A percentile compares a stretch with the other conserved stretches of the same genome.
phyloP scores from a whole-genome alignment of 257 asterid species.

The Przewalskia tangutica region DNA sequence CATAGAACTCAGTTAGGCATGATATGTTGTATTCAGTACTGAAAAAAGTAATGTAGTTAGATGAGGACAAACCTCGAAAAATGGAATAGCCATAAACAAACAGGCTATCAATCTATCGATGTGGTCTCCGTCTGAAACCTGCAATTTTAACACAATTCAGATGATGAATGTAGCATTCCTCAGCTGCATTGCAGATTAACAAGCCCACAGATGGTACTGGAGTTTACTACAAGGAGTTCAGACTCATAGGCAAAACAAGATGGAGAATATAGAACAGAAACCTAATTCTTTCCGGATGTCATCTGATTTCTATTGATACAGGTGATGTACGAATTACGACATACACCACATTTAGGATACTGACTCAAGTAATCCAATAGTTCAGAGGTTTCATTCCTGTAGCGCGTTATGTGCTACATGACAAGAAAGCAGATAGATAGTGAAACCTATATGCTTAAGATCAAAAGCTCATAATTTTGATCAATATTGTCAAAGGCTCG shows the following conservation, averaged over 20 bases:
- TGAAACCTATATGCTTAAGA: not conserved
- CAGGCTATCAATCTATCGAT: conserved; percentile 73
- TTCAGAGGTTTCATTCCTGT: not conserved
- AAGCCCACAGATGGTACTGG: not conserved
- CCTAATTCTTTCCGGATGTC: not conserved
- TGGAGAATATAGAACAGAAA: not conserved
- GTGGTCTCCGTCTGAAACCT: conserved; percentile 91
- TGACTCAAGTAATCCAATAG: not conserved
- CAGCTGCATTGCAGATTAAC: not conserved
- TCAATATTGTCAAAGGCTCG: not conserved
- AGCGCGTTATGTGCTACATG: not conserved
- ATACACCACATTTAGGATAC: not conserved
- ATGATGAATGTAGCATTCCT: not conserved
- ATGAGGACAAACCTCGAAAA: conserved; percentile 55
- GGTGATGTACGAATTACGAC: not conserved
- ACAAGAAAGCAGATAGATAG: not conserved
- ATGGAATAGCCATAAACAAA: conserved; percentile 78
- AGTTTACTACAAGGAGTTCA: not conserved
- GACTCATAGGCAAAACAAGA: not conserved
- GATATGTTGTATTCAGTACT: not conserved
- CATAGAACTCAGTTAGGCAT: conserved; percentile 15
- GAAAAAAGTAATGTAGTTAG: conserved; percentile 4
- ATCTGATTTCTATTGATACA: not conserved
- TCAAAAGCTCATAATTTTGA: not conserved
- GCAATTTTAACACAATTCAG: conserved; percentile 20